Evolutionary conservation across 1,139 yeast species (phyloP), one percentile per base, ranked within the genome.

Genomic region (Wickerhamomyces sp.): DNA sequence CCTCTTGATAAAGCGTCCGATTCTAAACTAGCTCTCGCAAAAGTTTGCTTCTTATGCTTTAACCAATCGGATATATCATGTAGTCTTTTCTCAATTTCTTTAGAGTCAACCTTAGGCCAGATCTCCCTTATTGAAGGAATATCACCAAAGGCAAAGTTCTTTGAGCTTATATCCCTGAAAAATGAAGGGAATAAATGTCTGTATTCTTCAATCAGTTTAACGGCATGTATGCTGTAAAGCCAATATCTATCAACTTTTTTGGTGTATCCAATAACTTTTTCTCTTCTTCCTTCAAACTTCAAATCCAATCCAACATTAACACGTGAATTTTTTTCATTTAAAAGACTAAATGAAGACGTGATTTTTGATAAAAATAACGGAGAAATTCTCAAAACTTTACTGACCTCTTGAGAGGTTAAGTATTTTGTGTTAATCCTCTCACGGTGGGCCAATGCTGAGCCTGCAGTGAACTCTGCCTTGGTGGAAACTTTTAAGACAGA

Each of bases 251-350:
- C 78, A 34, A 67, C 68, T 52, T 81, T 79, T 47, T 80, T 75
- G 5, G 96, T 78, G 63, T 81, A 90, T 2, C 98, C 98, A 48
- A 90, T 70, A 7, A 87, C 97, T 63, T 90, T 92, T 54, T 78
- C 76, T 53, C 88, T 77, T 50, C 78, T 78, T 26, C 77, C 78
- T 51, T 90, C 96, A 62, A 81, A 85, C 62, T 90, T 89, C 59
- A 92, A 70, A 46, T 85, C 88, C 49, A 92, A 69, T 24, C 98
- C 98, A 55, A 92, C 71, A 55, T 90, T 85, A n/a, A 72, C 59
- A 51, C 75, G 75, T 49, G 70, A 76, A 7, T 72, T 73, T 19
- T 68, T 69, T 22, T 68, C 65, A 47, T 75, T 78, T 28, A 68
- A 73, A 44, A 90, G 69, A 67, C 83, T 64, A 51, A 68, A 85